Evolutionary conservation across 2,329 filamentous ascomycete genomes (phyloP), one percentile per base, ranked within the genome.

Genomic region (Cordyceps fumosorosea): DNA sequence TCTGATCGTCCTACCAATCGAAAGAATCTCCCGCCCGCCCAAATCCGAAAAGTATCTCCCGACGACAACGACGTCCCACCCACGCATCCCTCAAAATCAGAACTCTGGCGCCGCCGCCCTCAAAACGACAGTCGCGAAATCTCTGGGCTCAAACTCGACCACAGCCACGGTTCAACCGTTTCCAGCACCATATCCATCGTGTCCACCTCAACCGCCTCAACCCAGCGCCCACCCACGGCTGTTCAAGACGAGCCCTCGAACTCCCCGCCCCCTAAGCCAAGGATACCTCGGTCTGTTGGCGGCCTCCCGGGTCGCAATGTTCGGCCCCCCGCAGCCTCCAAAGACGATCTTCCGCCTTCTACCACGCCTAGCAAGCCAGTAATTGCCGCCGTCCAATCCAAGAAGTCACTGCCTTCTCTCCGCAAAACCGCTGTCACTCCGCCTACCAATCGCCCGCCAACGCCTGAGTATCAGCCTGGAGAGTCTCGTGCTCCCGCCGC

Each of bases 21-120:
- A n/a, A 44, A 11, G 40, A 37, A 24, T 8, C 50, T 53, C 8
- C 48, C 37, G 5, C 40, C 34, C 8, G 34, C 44, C 20, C 24
- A 42, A 18, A 29, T 56, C n/a, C 34, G 45, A 54, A 53, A 64
- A 22, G 29, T 18, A 16, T 40, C 26, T 37, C 18, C 63, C 66
- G 56, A 55, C 64, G 24, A 63, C 62, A 14, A 50, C 20, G 59
- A 67, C 48, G 61, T 68, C 16, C 66, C 68, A 18, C 64, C 69
- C 22, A 63, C 69, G 7, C 72, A 73, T 18, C 66, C 73, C 26
- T 68, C 68, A 32, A 69, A 71, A 34, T 67, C 70, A 50, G 71
- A 77, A 54, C 69, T 78, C 52, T 84, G 81, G 81, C 76, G 77
- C 62, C 76, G 82, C 58, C 78, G 82, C 52, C 82, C 81, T 16